phyloP scores from a whole-genome alignment of 352 stramenopile species.

The Thraustotheca clavata region DNA sequence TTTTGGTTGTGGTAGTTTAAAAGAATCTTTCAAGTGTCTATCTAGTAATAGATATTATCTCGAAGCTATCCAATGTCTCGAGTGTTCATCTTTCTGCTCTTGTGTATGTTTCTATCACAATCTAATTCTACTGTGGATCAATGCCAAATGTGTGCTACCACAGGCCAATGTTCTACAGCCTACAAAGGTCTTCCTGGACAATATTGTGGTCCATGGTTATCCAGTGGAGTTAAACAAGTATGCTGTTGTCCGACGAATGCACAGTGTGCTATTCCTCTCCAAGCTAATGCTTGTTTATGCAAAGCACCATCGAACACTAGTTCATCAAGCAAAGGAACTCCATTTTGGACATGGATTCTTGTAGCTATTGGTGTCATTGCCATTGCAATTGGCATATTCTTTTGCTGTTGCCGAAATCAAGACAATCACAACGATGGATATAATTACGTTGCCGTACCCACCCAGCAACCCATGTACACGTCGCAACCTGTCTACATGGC shows the following conservation, averaged over 20 bases:
- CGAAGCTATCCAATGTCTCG: not conserved
- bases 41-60: no score
- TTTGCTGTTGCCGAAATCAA: not conserved
- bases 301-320: not conserved
- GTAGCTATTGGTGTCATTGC: constrained; percentile 7
- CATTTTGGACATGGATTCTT: constrained; percentile 18
- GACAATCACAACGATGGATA: not conserved
- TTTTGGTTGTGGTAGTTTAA: no score
- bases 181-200: constrained; percentile 19
- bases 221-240: constrained; percentile 19
- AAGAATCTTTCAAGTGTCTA: no score
- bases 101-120: not conserved
- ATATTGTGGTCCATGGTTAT: constrained; percentile 20
- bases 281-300: constrained; percentile 12
- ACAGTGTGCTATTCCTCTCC: constrained; percentile 5
- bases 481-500: constrained; percentile 1
- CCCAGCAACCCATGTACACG: not conserved
- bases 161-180: constrained; percentile 3
- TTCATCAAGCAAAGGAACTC: not conserved
- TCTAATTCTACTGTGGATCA: not conserved
- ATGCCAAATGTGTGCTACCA: not conserved
- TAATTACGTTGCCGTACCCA: not conserved
- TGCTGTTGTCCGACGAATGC: constrained; percentile 16
- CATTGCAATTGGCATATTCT: not conserved
- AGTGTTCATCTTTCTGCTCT: not conserved